Percentiles rank a stretch among this genome's conserved stretches.
Conservation (phyloP, 345 rosid genomes). For the Noccaea caerulescens region DNA sequence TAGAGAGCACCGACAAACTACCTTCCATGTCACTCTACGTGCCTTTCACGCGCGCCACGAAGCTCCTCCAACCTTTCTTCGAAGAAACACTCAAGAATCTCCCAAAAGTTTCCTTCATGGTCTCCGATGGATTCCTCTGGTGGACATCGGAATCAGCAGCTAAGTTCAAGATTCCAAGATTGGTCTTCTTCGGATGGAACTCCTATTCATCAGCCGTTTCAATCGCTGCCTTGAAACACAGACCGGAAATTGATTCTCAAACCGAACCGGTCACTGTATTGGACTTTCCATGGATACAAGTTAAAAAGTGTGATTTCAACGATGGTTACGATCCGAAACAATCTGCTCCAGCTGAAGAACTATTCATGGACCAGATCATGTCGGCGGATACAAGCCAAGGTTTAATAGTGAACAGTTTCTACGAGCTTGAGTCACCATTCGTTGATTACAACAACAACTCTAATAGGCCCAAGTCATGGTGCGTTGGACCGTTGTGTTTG, state of each 20-base stretch:
- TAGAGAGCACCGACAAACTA: constrained; percentile 76
- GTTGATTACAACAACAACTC: constrained; percentile 37
- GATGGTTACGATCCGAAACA: neutral
- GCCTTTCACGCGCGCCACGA: constrained; percentile 59
- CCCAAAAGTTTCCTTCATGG: constrained; percentile 56
- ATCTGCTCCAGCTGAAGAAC: constrained; percentile 23
- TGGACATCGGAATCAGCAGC: constrained; percentile 75
- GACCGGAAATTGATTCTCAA: constrained; percentile 33
- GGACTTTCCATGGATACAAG: constrained; percentile 67
- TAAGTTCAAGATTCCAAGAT: constrained; percentile 62
- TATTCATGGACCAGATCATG: neutral
- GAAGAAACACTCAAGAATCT: constrained; percentile 51
- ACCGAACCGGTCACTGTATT: constrained; percentile 56
- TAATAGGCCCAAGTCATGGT: constrained; percentile 40
- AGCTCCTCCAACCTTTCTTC: constrained; percentile 58
- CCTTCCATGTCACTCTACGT: constrained; percentile 60
- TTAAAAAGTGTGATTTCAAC: constrained; percentile 52
- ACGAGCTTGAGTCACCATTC: constrained; percentile 67
- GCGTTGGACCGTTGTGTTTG: constrained; percentile 70
- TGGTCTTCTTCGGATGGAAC: constrained; percentile 60
- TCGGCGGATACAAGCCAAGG: constrained; percentile 51
- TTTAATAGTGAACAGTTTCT: constrained; percentile 53
- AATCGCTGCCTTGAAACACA: neutral
- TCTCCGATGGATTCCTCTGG: constrained; percentile 78
- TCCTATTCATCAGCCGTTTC: constrained; percentile 36